Conservation (phyloP, 345 rosid genomes). For the Linum lewisii region DNA sequence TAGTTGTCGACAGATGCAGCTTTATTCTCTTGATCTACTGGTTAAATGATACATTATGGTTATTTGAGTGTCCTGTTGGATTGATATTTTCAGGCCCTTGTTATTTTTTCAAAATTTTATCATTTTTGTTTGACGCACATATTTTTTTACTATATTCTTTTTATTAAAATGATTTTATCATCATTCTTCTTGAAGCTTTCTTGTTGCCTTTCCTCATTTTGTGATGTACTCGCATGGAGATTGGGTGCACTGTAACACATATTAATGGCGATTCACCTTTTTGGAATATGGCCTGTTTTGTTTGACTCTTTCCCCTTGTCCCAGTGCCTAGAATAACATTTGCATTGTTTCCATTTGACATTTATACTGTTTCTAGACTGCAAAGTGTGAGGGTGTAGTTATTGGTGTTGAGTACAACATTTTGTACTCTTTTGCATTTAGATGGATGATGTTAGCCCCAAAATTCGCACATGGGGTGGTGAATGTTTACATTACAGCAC, state of each 20-base stretch:
- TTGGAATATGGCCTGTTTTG: neutral
- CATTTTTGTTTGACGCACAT: neutral
- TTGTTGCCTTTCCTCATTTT: too few relatives aligned
- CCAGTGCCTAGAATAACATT: neutral
- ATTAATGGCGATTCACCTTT: neutral
- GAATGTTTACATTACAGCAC: too few relatives aligned
- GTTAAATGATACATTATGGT: neutral
- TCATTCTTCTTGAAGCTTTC: too few relatives aligned
- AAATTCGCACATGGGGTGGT: too few relatives aligned
- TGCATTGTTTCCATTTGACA: neutral
- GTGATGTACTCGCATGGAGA: too few relatives aligned
- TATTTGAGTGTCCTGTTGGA: neutral
- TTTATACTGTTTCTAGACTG: too few relatives aligned
- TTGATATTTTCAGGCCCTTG: conserved; percentile 1
- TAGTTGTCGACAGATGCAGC: too few relatives aligned
- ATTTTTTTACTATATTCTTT: too few relatives aligned
- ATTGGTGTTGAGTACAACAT: neutral
- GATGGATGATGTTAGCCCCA: too few relatives aligned
- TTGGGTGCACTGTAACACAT: neutral
- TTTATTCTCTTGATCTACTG: conserved; percentile 7
- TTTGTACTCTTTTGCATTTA: neutral
- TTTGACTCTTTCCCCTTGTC: neutral
- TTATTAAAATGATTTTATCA: too few relatives aligned
- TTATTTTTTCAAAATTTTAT: neutral
- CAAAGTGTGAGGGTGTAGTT: neutral